phyloP scores from a whole-genome alignment of 805 yeast genomes.

The Starmerella ratchasimensis region DNA sequence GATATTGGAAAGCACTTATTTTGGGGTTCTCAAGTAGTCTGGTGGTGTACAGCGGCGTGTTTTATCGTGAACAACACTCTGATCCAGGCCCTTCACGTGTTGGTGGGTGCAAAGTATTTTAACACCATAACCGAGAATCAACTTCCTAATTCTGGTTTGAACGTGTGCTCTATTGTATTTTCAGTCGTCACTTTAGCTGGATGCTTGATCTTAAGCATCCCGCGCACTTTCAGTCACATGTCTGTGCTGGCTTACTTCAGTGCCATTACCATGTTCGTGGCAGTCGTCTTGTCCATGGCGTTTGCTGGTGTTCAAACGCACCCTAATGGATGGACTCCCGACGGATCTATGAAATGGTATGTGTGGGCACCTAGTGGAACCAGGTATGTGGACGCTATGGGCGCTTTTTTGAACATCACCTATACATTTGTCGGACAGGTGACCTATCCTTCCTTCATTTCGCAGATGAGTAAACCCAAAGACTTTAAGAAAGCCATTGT shows the following conservation, averaged over 20 bases:
- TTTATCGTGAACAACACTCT: conserved; percentile 43
- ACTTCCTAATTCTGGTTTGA: conserved; percentile 13
- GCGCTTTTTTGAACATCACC: conserved; percentile 44
- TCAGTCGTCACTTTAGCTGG: conserved; percentile 37
- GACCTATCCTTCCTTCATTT: conserved; percentile 47
- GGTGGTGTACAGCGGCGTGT: conserved; percentile 44
- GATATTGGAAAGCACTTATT: conserved; percentile 47
- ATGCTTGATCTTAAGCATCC: conserved; percentile 40
- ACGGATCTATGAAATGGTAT: conserved; percentile 32
- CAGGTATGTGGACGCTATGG: conserved; percentile 41
- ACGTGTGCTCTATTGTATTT: conserved; percentile 40
- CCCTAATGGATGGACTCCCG: conserved; percentile 31
- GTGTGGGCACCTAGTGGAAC: conserved; percentile 42
- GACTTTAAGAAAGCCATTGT: conserved; percentile 46
- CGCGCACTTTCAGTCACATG: conserved; percentile 43
- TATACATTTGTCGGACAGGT: conserved; percentile 54
- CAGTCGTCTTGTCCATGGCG: conserved; percentile 38
- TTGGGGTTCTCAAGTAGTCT: conserved; percentile 38
- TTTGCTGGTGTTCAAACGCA: conserved; percentile 42
- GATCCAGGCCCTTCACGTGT: conserved; percentile 45
- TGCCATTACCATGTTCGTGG: conserved; percentile 44
- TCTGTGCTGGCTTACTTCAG: conserved; percentile 39
- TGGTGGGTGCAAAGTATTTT: conserved; percentile 46
- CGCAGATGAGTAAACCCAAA: conserved; percentile 43
- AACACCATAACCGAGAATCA: conserved; percentile 38